These are phyloP conservation scores for Hypoxylon lienhwacheense DNA, from an alignment of 495 filamentous ascomycete genomes.

Conservation along the genomic window DNA sequence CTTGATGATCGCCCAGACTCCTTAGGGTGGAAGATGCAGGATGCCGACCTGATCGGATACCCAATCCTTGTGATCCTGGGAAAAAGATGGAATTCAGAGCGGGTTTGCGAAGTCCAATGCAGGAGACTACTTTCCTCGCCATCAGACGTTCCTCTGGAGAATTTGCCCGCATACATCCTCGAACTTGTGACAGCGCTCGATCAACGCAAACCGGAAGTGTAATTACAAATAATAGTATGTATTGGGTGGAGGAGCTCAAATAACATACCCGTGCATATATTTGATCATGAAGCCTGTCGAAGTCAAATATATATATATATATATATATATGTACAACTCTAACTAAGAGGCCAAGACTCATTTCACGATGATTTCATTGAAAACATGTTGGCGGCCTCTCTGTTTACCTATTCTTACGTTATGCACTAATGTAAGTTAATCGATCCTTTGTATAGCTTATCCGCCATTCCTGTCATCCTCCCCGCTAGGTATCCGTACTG, in stretches of 20 bases:
- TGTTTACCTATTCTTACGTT: no score
- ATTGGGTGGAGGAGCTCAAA: neutral
- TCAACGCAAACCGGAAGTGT: constrained; percentile 4
- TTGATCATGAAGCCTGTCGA: no score
- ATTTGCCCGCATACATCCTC: constrained; percentile 43
- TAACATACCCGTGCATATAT: no score
- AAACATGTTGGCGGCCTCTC: no score
- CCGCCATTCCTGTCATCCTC: no score
- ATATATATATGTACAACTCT: no score
- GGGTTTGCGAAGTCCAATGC: constrained; percentile 76
- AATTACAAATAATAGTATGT: neutral
- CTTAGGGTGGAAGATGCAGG: constrained; percentile 80
- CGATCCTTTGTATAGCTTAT: no score
- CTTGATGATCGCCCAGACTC: constrained; percentile 75
- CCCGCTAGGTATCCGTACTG: no score
- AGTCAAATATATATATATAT: no score
- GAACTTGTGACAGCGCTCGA: constrained; percentile 48
- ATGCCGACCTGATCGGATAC: constrained; percentile 88
- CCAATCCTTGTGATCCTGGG: constrained; percentile 81
- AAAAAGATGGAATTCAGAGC: constrained; percentile 66
- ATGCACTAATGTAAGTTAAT: no score
- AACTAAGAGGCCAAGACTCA: no score
- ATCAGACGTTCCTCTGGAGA: constrained; percentile 31
- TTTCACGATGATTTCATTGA: no score
- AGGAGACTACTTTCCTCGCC: constrained; percentile 52